Evolutionary conservation across 1,284 basidiomycete genomes (phyloP).

Genomic region (Heterobasidion parviporum): DNA sequence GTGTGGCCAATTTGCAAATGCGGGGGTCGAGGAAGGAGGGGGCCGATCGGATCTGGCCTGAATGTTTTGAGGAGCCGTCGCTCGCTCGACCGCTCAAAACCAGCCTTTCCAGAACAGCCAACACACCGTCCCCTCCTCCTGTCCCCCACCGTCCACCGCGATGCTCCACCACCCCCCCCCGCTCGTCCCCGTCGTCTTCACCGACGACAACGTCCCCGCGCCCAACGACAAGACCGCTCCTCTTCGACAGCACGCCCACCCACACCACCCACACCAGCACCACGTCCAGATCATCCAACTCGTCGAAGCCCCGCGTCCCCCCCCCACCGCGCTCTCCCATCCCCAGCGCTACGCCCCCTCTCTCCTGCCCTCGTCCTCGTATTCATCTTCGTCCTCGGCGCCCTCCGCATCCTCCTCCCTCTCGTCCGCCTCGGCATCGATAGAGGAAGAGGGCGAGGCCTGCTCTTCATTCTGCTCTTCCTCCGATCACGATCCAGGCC

Average conservation of each 20-base stretch:
- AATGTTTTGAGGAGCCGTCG: too few relatives aligned
- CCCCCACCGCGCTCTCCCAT: conserved; percentile 29
- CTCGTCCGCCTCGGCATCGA: conserved; percentile 28
- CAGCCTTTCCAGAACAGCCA: not conserved
- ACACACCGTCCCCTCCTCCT: conserved; percentile 1
- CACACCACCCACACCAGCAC: conserved; percentile 39
- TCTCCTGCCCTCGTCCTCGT: conserved; percentile 22
- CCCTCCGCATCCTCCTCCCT: conserved; percentile 27
- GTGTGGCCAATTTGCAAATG: too few relatives aligned
- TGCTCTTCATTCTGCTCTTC: conserved; percentile 66
- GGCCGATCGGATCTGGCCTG: conserved; percentile 3
- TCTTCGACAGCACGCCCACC: conserved; percentile 23
- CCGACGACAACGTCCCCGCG: conserved; percentile 15
- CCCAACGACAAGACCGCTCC: not conserved
- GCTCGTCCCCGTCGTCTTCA: conserved; percentile 17
- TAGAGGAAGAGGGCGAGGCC: conserved; percentile 25
- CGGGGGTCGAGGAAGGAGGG: too few relatives aligned
- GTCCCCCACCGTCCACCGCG: conserved; percentile 7
- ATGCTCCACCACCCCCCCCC: conserved; percentile 15
- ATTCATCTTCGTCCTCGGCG: conserved; percentile 27
- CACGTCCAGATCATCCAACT: conserved; percentile 65
- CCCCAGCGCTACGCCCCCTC: conserved; percentile 20
- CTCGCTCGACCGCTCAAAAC: not conserved
- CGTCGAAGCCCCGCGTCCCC: conserved; percentile 55
- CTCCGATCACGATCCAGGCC: conserved; percentile 13